Conservation (phyloP, 2,329 filamentous ascomycete species). For the Lecanicillium sp. region DNA sequence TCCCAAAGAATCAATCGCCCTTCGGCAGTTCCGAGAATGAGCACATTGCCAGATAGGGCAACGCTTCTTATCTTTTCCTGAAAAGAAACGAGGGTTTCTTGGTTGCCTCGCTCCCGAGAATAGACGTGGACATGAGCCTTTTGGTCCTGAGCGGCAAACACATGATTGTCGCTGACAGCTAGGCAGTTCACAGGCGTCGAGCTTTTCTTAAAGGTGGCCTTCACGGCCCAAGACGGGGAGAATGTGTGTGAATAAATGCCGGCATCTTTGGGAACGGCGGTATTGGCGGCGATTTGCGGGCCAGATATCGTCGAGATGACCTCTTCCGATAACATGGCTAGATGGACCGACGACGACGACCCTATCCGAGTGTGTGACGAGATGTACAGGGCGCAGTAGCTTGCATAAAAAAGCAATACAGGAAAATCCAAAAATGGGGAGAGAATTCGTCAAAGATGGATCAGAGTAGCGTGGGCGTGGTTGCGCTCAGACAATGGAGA, state of each 20-base stretch:
- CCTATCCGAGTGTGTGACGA: not conserved
- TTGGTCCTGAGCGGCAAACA: constrained; percentile 85
- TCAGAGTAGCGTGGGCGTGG: not conserved
- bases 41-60: constrained; percentile 60
- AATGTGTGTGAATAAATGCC: constrained; percentile 81
- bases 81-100: constrained; percentile 83
- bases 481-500: not conserved
- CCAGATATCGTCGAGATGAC: constrained; percentile 52
- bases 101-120: constrained; percentile 70
- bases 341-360: not conserved
- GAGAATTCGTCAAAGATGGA: too few species aligned
- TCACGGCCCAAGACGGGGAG: constrained; percentile 67
- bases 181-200: constrained; percentile 70
- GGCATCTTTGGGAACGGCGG: constrained; percentile 64
- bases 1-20: constrained; percentile 90
- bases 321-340: constrained; percentile 49
- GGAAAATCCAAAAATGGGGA: too few species aligned
- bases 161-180: constrained; percentile 70
- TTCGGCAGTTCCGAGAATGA: constrained; percentile 74
- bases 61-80: constrained; percentile 78
- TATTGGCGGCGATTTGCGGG: constrained; percentile 50
- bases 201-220: constrained; percentile 84
- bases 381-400: too few species aligned
- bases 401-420: too few species aligned
- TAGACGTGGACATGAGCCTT: constrained; percentile 94